Evolutionary conservation across 257 asterid species (phyloP).

Genomic region (Ballota nigra): DNA sequence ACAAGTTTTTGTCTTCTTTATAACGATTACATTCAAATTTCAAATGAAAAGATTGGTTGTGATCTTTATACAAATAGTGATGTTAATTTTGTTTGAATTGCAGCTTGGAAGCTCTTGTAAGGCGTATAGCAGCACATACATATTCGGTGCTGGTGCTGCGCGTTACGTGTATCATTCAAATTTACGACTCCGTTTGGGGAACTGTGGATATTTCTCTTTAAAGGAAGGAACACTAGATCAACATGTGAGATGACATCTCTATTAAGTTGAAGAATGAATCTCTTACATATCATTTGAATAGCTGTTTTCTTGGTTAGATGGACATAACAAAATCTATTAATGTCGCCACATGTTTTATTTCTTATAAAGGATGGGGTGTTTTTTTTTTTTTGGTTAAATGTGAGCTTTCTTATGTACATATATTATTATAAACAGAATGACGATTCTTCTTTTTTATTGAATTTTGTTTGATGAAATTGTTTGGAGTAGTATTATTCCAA

Average conservation of each 20-base stretch:
- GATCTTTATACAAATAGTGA: background rate
- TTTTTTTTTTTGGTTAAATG: background rate
- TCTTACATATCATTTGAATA: slow-evolving; percentile 20
- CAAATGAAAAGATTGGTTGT: background rate
- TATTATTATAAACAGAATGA: slow-evolving; percentile 8
- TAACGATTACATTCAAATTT: background rate
- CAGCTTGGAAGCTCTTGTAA: slow-evolving; percentile 51
- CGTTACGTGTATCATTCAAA: slow-evolving; percentile 8
- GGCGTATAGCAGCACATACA: slow-evolving; percentile 27
- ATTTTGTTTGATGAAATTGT: slow-evolving; percentile 4
- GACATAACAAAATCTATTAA: slow-evolving; percentile 23
- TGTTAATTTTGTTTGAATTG: background rate
- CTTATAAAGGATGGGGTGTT: slow-evolving; percentile 3
- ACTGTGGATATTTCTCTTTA: slow-evolving; percentile 38
- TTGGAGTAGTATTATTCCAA: background rate
- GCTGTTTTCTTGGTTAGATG: slow-evolving; percentile 26
- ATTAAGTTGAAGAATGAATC: slow-evolving; percentile 14
- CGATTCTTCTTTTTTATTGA: slow-evolving; percentile 19
- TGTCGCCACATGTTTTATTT: slow-evolving; percentile 15
- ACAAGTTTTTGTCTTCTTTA: background rate
- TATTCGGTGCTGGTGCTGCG: slow-evolving; percentile 21
- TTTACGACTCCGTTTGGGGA: slow-evolving; percentile 21
- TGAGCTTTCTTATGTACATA: slow-evolving; percentile 21
- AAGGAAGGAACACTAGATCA: slow-evolving; percentile 24
- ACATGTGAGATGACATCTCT: slow-evolving; percentile 19